Conservation (phyloP, 2,329 filamentous ascomycete genomes). For the Fusarium nygamai region DNA sequence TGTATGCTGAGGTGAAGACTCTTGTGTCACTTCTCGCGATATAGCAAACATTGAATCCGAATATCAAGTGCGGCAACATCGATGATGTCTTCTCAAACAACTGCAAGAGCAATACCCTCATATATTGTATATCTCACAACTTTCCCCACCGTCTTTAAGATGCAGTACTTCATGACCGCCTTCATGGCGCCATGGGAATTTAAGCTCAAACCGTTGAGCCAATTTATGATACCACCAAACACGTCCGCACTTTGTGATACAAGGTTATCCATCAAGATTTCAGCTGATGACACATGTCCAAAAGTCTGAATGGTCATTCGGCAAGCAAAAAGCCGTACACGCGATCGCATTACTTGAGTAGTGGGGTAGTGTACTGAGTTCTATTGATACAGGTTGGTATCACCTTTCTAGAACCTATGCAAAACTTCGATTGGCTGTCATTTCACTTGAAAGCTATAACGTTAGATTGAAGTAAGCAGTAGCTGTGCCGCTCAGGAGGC, state of each 20-base stretch:
- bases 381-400: accelerated
- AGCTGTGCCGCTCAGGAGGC: not conserved
- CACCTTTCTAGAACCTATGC: accelerated
- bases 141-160: accelerated
- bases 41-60: accelerated
- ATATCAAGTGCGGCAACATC: not conserved
- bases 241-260: accelerated
- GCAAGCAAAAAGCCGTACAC: not conserved
- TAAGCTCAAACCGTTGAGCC: not conserved
- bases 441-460: no score
- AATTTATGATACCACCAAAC: accelerated
- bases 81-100: accelerated
- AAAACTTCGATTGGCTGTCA: not conserved
- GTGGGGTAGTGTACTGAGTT: no score
- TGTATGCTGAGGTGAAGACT: no score
- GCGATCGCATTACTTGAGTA: no score
- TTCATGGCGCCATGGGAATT: accelerated
- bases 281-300: not conserved
- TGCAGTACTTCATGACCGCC: accelerated
- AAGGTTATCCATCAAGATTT: accelerated
- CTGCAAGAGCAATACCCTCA: accelerated
- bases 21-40: accelerated
- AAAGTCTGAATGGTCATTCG: not conserved
- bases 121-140: accelerated
- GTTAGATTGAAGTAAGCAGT: not conserved